Evolutionary conservation across 2,329 filamentous ascomycete species (phyloP).

Genomic region (Monilinia polystroma): DNA sequence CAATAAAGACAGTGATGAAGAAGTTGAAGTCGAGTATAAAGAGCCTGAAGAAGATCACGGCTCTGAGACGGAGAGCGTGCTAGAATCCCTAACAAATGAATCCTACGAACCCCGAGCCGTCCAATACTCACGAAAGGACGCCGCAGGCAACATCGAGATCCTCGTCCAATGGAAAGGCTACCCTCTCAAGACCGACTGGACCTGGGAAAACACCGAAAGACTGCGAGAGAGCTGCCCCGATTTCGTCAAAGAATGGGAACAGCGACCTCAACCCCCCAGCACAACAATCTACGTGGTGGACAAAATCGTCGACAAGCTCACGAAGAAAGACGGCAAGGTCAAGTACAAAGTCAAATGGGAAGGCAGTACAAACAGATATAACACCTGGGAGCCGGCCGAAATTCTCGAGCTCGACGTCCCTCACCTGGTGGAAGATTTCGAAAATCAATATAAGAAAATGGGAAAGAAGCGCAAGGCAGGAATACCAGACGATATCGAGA

Average conservation of each 20-base stretch:
- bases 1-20: no score
- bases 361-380: background rate
- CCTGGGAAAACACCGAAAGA: background rate
- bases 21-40: background rate
- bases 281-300: background rate
- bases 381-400: constrained; percentile 12
- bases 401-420: background rate
- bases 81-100: background rate
- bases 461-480: background rate
- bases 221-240: background rate
- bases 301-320: background rate
- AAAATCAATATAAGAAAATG: background rate
- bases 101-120: background rate
- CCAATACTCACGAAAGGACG: background rate
- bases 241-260: constrained; percentile 2
- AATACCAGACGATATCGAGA: background rate
- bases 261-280: no score
- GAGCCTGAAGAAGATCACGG: background rate
- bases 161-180: constrained; percentile 1
- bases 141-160: background rate
- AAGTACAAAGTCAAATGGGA: background rate
- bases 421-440: background rate
- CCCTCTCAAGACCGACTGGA: background rate
- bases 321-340: background rate
- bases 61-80: background rate